A percentile compares a stretch with the other conserved stretches of the same genome.
These are phyloP conservation scores for Gamarada debralockiae DNA, from an alignment of 495 filamentous ascomycete species.

Conservation along the genomic window DNA sequence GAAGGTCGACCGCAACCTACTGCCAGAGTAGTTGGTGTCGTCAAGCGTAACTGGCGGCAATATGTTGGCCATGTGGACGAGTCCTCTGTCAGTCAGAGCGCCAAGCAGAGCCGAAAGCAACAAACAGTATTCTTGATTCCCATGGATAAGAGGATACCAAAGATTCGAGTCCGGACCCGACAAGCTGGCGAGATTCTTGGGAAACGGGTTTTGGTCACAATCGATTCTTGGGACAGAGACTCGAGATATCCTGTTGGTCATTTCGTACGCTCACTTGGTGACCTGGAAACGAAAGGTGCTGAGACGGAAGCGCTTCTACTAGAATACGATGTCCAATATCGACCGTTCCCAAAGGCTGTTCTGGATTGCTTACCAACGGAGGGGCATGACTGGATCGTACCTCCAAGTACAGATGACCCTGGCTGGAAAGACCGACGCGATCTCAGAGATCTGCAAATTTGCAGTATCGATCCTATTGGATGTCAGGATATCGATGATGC, in stretches of 20 bases:
- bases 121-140: conserved; percentile 92
- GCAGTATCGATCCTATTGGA: conserved; percentile 93
- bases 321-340: conserved; percentile 96
- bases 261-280: conserved; percentile 88
- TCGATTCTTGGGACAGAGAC: conserved; percentile 91
- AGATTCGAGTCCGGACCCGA: conserved; percentile 87
- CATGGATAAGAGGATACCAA: conserved; percentile 96
- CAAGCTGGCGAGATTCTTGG: conserved; percentile 85
- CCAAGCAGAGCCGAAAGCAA: conserved; percentile 71
- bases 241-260: conserved; percentile 91
- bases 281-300: conserved; percentile 90
- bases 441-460: conserved; percentile 80
- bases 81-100: conserved; percentile 69
- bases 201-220: conserved; percentile 89
- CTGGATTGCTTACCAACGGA: conserved; percentile 88
- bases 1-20: conserved; percentile 88
- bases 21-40: conserved; percentile 84
- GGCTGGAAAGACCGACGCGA: conserved; percentile 85
- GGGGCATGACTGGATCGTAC: conserved; percentile 93
- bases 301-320: conserved; percentile 93
- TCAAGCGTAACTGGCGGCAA: conserved; percentile 95
- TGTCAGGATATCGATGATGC: conserved; percentile 99
- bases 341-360: conserved; percentile 93
- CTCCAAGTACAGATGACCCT: conserved; percentile 65
- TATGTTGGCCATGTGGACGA: conserved; percentile 94